Percentiles rank a stretch among this genome's conserved stretches.
These are phyloP conservation scores for Capsicum chinense DNA, from an alignment of 257 asterid genomes.

Conservation along the genomic window DNA sequence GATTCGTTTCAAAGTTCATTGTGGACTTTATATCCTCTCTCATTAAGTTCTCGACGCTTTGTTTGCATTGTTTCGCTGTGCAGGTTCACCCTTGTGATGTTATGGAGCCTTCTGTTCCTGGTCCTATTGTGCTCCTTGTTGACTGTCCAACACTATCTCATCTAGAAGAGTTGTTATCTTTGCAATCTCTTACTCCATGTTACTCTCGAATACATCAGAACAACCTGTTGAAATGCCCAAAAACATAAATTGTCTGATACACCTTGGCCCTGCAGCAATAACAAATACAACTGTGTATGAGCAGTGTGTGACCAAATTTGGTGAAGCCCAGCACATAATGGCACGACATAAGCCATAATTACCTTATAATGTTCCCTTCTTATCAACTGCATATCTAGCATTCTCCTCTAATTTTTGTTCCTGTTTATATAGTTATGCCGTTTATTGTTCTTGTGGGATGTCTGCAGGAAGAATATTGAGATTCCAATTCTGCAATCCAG, in stretches of 20 bases:
- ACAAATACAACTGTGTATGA: conserved; percentile 59
- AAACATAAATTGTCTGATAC: conserved; percentile 77
- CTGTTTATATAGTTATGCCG: not conserved
- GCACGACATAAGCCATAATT: conserved; percentile 89
- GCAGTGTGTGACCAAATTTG: conserved; percentile 82
- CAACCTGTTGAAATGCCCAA: conserved; percentile 52
- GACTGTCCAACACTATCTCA: no score
- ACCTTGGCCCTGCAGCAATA: conserved; percentile 64
- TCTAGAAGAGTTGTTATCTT: conserved; percentile 50
- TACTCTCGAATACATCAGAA: conserved; percentile 44
- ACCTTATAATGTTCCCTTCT: not conserved
- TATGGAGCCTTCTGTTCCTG: no score
- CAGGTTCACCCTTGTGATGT: no score
- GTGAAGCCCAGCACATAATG: conserved; percentile 90
- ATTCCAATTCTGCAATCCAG: conserved; percentile 83
- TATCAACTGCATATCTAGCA: conserved; percentile 21
- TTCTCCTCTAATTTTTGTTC: conserved; percentile 9
- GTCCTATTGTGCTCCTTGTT: no score
- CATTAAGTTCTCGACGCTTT: conserved; percentile 38
- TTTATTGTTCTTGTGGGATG: conserved; percentile 28
- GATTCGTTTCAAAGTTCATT: not conserved
- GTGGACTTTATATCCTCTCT: conserved; percentile 81
- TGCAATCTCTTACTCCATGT: conserved; percentile 59
- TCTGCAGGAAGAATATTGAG: conserved; percentile 75
- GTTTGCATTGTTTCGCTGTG: no score